Percentiles rank a stretch among this genome's conserved stretches.
Conservation (phyloP, 352 stramenopile species). For the Thalassiosira hispida region DNA sequence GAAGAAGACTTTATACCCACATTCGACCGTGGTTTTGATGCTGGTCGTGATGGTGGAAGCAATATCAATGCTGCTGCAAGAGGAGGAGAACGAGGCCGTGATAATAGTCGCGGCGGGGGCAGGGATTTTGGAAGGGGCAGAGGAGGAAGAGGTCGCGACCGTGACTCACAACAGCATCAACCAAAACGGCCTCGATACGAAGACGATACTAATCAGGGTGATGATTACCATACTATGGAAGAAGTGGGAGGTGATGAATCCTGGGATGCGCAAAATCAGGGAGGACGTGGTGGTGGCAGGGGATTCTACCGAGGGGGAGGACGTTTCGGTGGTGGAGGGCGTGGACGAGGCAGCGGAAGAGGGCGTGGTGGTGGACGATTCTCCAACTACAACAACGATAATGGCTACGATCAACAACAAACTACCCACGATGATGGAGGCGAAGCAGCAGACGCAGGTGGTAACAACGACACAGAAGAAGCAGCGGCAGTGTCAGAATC, state of each 20-base stretch:
- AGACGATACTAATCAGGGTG: background rate
- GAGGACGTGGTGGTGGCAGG: constrained; percentile 9
- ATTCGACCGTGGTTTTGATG: background rate
- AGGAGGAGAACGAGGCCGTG: background rate
- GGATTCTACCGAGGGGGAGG: constrained; percentile 19
- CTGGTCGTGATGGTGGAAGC: background rate
- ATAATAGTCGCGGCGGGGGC: background rate
- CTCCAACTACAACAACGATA: constrained; percentile 9
- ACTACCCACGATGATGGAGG: constrained; percentile 4
- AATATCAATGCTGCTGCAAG: too few species aligned
- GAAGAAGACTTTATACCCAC: constrained; percentile 32
- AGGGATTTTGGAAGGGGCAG: background rate
- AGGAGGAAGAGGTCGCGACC: background rate
- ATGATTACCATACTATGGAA: background rate
- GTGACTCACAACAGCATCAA: background rate
- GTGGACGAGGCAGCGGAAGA: constrained; percentile 23
- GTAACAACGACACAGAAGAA: constrained; percentile 33
- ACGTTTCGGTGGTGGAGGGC: constrained; percentile 10
- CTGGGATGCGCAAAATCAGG: constrained; percentile 5
- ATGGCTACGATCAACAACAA: constrained; percentile 3
- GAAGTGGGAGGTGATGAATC: background rate
- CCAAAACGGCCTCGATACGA: constrained; percentile 19
- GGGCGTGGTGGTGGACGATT: constrained; percentile 19
- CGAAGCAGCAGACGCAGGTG: background rate
- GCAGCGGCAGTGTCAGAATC: constrained; percentile 56